Conservation (phyloP, 306 rosid species). For the Vigna nakashimae region DNA sequence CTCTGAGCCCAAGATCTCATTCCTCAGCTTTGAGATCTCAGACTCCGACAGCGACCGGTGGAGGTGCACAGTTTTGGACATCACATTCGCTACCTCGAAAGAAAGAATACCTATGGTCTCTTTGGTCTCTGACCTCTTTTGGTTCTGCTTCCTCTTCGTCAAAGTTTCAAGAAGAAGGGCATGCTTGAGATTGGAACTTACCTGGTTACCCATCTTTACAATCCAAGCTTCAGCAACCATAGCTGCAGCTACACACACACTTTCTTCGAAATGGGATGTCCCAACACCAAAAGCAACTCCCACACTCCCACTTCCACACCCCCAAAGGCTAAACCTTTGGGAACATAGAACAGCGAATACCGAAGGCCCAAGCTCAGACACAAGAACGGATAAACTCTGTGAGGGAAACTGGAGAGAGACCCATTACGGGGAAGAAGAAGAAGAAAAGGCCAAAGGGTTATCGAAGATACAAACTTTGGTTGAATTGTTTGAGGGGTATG, state of each 20-base stretch:
- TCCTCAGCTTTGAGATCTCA: conserved; percentile 84
- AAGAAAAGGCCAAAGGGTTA: conserved; percentile 27
- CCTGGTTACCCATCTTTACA: conserved; percentile 91
- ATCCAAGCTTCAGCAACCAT: conserved; percentile 98
- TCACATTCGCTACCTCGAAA: conserved; percentile 84
- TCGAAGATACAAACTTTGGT: conserved; percentile 40
- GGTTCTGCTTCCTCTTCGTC: conserved; percentile 58
- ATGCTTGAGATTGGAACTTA: conserved; percentile 81
- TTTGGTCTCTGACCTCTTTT: conserved; percentile 42
- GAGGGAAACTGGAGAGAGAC: conserved; percentile 33
- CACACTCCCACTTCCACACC: neutral
- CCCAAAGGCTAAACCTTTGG: conserved; percentile 36
- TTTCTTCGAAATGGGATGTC: conserved; percentile 16
- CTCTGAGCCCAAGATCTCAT: conserved; percentile 74
- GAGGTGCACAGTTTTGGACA: conserved; percentile 83
- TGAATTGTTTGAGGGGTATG: conserved; percentile 29
- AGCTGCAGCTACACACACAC: conserved; percentile 40
- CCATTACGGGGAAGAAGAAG: conserved; percentile 27
- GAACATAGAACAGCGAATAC: conserved; percentile 26
- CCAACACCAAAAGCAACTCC: neutral
- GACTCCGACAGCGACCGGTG: conserved; percentile 71
- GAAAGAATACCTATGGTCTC: conserved; percentile 82
- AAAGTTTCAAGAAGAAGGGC: conserved; percentile 75
- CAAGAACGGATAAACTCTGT: neutral
- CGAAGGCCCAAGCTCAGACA: conserved; percentile 1